Evolutionary conservation across 805 yeast species (phyloP), one percentile per base, ranked within the genome.

Genomic region (Metschnikowia colocasiae): DNA sequence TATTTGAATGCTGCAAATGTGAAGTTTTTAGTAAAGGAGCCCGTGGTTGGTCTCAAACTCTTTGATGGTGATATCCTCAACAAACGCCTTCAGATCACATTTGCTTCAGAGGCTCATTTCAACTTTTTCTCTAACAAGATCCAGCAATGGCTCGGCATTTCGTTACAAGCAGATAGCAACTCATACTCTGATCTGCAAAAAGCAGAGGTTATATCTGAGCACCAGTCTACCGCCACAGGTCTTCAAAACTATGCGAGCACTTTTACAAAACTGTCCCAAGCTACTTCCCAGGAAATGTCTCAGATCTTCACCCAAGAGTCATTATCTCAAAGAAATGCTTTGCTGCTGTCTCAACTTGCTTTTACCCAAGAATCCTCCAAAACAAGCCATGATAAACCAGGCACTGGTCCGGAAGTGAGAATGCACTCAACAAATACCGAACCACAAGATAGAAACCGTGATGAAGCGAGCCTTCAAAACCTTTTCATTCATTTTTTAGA

Each of bases 81-180:
- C 23, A 56, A 56, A 23, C 43, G 59, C 22, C 38, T 56, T 8
- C 59, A 56, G 36, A 39, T 56, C 18, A 54, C 58, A 1, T 56
- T 56, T 35, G 35, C 49, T n/a, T 44, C 55, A 2, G 56, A 52
- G 36, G 58, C 56, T 2, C 47, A 54, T 15, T 56, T 47, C 38
- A 54, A 54, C 30, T 31, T 44, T 38, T 56, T 56, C 15, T 44
- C 50, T 27, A 52, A 52, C 36, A 54, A 54, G 20, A 48, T 52
- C 18, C 37, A 42, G 4, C 52, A 45, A 31, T 56, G 58, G 55
- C 34, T 54, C 2, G 58, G 58, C 0, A 20, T 54, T 18, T 26
- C 47, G 10, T 49, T 53, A 31, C 32, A 25, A 15, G n/a, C 20
- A 8, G 46, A 36, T 15, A 42, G n/a, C n/a, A 30, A 50, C 19